Conservation (phyloP, 78 protist genomes). For the slime mould (Dictyostelium discoideum) region dicty_2.7 NC_007088.5:1740501-1741000, state of each 20-base stretch:
- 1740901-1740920: slow-evolving; percentile 68
- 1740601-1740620: slow-evolving; percentile 3
- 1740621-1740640: background rate
- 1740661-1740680: slow-evolving; percentile 7
- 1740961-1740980: slow-evolving; percentile 55
- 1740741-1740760: background rate
- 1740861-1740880: background rate
- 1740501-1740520: background rate
- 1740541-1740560: slow-evolving; percentile 15
- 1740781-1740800: background rate
- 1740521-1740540: background rate
- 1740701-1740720: no score
- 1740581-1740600: slow-evolving; percentile 56
- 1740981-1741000: slow-evolving; percentile 88
- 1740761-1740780: background rate
- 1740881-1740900: slow-evolving; percentile 25
- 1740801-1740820: background rate
- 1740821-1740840: background rate
- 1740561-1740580: slow-evolving; percentile 75
- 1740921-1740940: slow-evolving; percentile 74
- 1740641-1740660: slow-evolving; percentile 7
- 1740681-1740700: slow-evolving; percentile 26
- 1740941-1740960: slow-evolving; percentile 72
- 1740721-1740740: background rate
- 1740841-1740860: slow-evolving; percentile 19